Evolutionary conservation across 257 asterid genomes (phyloP).

Genomic region (Lavandula angustifolia): DNA sequence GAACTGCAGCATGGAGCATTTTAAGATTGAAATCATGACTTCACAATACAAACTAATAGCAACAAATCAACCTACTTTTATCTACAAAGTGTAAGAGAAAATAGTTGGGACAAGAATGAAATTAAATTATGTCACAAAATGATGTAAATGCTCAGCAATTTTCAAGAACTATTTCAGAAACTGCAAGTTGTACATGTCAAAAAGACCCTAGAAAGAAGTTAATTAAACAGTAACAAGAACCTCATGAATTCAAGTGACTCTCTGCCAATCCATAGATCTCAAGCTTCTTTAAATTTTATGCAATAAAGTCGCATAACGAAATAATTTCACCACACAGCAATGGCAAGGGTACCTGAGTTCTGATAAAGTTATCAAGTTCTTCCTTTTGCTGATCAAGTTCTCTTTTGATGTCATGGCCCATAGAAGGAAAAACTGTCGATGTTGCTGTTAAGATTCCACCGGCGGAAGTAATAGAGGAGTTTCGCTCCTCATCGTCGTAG

Average conservation of each 20-base stretch:
- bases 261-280: neutral
- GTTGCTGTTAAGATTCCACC: conserved; percentile 57
- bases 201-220: too few species aligned
- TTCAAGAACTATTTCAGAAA: neutral
- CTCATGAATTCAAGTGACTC: neutral
- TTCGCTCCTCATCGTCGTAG: conserved; percentile 79
- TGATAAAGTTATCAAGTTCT: conserved; percentile 63
- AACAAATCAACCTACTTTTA: neutral
- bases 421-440: conserved; percentile 55
- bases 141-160: too few species aligned
- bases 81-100: neutral
- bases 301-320: neutral
- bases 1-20: neutral
- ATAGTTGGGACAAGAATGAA: neutral
- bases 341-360: conserved; percentile 60
- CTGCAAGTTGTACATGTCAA: too few species aligned
- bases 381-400: conserved; percentile 65
- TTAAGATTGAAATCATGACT: neutral
- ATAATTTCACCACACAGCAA: neutral
- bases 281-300: neutral
- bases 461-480: conserved; percentile 72
- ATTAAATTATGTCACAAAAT: neutral
- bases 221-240: too few species aligned
- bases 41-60: neutral
- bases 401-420: conserved; percentile 51